phyloP scores from a whole-genome alignment of 345 rosid genomes.

The Eucalyptus sp. region DNA sequence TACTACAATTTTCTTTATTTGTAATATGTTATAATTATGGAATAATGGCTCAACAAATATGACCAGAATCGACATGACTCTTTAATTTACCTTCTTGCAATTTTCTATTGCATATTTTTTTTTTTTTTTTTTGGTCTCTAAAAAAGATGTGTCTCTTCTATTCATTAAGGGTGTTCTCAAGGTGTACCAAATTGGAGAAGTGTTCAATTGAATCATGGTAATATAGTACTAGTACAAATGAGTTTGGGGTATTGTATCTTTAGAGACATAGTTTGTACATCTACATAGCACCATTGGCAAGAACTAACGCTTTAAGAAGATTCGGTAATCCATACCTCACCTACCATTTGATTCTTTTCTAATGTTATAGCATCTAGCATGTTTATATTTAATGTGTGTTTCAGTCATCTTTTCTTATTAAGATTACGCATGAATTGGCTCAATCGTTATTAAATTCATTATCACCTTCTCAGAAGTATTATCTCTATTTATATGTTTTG shows the following conservation, averaged over 20 bases:
- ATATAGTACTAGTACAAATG: background rate
- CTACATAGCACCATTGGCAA: background rate
- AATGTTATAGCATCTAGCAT: background rate
- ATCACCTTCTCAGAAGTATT: background rate
- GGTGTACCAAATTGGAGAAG: background rate
- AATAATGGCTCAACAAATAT: background rate
- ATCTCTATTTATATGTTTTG: background rate
- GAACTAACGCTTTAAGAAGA: background rate
- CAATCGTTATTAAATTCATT: too few species aligned
- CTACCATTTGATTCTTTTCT: too few species aligned
- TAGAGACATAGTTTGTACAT: background rate
- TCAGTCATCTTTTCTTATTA: background rate
- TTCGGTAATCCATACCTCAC: background rate
- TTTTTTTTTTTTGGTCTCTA: too few species aligned
- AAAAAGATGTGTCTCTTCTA: background rate
- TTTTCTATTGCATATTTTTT: too few species aligned
- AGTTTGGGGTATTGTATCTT: background rate
- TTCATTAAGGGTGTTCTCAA: background rate
- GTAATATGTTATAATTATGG: background rate
- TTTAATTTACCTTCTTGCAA: background rate
- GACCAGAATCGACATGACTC: background rate
- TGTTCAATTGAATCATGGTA: too few species aligned
- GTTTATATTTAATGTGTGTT: too few species aligned
- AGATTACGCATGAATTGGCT: background rate
- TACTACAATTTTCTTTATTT: background rate